phyloP scores from a whole-genome alignment of 2,329 filamentous ascomycete species.

The Diaporthe sp. region DNA sequence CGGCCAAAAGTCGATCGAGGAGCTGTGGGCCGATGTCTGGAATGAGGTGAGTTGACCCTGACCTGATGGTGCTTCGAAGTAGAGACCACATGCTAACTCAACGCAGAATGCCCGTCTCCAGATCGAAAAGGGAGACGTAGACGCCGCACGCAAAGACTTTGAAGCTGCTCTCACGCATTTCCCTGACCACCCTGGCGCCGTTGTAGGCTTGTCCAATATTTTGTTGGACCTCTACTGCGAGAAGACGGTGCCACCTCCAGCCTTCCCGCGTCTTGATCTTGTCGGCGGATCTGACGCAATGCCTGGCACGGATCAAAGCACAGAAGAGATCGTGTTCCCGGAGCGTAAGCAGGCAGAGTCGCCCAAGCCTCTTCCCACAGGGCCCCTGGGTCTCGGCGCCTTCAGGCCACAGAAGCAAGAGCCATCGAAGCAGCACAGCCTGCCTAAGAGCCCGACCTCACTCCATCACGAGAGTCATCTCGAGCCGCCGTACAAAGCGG shows the following conservation, averaged over 20 bases:
- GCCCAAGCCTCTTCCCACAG: constrained; percentile 54
- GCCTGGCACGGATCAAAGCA: constrained; percentile 41
- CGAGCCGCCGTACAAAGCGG: constrained; percentile 67
- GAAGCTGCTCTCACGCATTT: constrained; percentile 86
- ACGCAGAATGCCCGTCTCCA: constrained; percentile 71
- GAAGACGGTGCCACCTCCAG: constrained; percentile 71
- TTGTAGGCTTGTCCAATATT: constrained; percentile 86
- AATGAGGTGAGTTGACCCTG: constrained; percentile 74
- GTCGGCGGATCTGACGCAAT: constrained; percentile 49
- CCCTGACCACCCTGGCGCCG: constrained; percentile 84
- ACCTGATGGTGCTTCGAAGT: not conserved
- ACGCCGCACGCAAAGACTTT: constrained; percentile 81
- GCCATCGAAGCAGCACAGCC: constrained; percentile 10
- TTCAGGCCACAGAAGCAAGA: constrained; percentile 36
- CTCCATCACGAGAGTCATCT: constrained; percentile 57
- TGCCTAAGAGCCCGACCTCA: constrained; percentile 38
- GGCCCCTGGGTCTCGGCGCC: constrained; percentile 62
- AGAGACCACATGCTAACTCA: not conserved
- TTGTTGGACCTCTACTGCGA: constrained; percentile 88
- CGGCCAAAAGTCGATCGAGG: constrained; percentile 83
- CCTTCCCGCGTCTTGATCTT: constrained; percentile 62
- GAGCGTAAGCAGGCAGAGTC: constrained; percentile 25
- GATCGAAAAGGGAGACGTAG: constrained; percentile 71
- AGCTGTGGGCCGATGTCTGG: constrained; percentile 87
- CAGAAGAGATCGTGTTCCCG: constrained; percentile 36